Conservation (phyloP, 2,329 filamentous ascomycete genomes). For the Stachybotrys chlorohalonatus region DNA sequence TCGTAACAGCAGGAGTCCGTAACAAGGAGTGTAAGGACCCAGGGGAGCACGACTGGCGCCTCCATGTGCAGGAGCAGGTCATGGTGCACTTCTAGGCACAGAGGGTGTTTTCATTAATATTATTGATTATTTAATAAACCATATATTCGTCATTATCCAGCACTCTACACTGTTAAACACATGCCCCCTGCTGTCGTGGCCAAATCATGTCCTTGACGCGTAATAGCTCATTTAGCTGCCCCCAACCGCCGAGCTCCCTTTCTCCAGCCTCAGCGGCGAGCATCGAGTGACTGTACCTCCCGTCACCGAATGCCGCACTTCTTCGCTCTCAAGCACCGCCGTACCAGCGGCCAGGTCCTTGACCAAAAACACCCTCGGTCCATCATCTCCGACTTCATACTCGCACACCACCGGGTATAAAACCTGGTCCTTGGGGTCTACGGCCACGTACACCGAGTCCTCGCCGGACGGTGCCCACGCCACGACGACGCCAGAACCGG, state of each 20-base stretch:
- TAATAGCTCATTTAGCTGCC: not conserved
- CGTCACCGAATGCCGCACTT: not conserved
- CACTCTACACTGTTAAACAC: not conserved
- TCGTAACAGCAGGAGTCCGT: too few relatives aligned
- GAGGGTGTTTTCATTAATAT: not conserved
- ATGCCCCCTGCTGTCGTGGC: not conserved
- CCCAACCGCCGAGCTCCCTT: not conserved
- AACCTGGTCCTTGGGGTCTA: constrained; percentile 9
- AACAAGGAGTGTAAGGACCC: too few relatives aligned
- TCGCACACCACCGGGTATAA: constrained; percentile 20
- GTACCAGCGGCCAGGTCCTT: not conserved
- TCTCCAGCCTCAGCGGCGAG: not conserved
- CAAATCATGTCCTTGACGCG: not conserved
- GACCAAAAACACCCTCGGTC: constrained; percentile 17
- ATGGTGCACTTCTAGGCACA: too few relatives aligned
- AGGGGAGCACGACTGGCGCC: too few relatives aligned
- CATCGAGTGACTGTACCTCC: not conserved
- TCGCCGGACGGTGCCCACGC: constrained; percentile 9
- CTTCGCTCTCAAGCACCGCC: not conserved
- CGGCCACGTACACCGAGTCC: constrained; percentile 9
- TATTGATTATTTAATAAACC: not conserved
- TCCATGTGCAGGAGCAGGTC: too few relatives aligned
- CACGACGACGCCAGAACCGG: constrained; percentile 8
- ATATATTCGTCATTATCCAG: not conserved
- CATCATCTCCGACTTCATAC: constrained; percentile 8